Evolutionary conservation across 305 asterid genomes (phyloP), one percentile per base, ranked within the genome.

Genomic region (Fraxinus floribunda): DNA sequence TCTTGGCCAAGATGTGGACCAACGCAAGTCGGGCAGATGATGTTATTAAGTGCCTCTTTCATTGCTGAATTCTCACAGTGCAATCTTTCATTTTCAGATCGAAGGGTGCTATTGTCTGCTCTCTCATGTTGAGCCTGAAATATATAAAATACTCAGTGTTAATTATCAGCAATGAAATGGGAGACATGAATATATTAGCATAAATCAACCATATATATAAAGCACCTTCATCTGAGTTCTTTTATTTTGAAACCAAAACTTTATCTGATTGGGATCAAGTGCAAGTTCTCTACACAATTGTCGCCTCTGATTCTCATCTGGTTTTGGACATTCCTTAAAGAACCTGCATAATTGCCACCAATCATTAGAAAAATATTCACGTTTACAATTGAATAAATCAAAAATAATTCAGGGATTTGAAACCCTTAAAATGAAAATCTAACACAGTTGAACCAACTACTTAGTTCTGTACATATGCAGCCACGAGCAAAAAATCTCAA

Each of bases 201-300:
- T 52, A 52, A 15, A 52, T 52, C 7, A 46, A 46, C 57, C 60
- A 49, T 15, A 49, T 41, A 41, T 41, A 60, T 32, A 60, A 11
- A 15, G 20, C 8, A 94, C 97, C 98, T 92, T 93, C 34, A 84
- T 87, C 82, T 93, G 98, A 35, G 94, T 91, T 77, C 97, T 87
- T 75, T 94, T 93, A 57, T 94, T 92, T 87, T 94, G 98, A 86
- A 94, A 94, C 97, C 95, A 94, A 81, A 91, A 92, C 78, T 93
- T 92, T 55, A 94, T 88, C 84, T 93, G 96, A 77, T 80, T 87
- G 24, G 89, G 90, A 75, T 92, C 94, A 41, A 94, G 95, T 60
- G 92, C 91, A 2, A 90, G 66, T 60, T 94, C 91, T 26, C 70
- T 79, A 81, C 98, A 87, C 72, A 94, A 49, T 49, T 90, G 92